phyloP scores from a whole-genome alignment of 495 filamentous ascomycete species.

The Viridothelium virens region DNA sequence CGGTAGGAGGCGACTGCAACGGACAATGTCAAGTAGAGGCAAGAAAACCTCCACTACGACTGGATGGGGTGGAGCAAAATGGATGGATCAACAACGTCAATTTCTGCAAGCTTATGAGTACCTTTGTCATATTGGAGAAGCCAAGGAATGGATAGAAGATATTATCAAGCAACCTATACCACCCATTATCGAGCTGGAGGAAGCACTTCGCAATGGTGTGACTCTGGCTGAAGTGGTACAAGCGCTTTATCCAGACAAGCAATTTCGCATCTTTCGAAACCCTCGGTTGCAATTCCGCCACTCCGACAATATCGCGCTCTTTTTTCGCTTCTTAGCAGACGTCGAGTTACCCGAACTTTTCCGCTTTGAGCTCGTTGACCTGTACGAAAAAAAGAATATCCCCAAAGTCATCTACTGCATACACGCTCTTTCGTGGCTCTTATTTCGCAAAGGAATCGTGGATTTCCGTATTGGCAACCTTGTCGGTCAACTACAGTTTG shows the following conservation, averaged over 20 bases:
- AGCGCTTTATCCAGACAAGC: constrained; percentile 59
- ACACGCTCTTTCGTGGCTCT: constrained; percentile 89
- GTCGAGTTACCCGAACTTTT: constrained; percentile 97
- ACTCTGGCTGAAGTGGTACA: constrained; percentile 96
- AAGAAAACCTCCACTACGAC: constrained; percentile 39
- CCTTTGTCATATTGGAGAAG: constrained; percentile 97
- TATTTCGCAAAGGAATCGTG: constrained; percentile 89
- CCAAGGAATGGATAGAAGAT: constrained; percentile 98
- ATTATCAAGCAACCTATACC: constrained; percentile 83
- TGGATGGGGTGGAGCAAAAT: constrained; percentile 80
- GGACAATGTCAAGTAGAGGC: constrained; percentile 49
- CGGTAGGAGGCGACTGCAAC: constrained; percentile 74
- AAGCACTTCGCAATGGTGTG: constrained; percentile 86
- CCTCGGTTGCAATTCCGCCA: constrained; percentile 85
- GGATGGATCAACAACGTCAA: constrained; percentile 98
- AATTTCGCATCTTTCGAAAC: constrained; percentile 68
- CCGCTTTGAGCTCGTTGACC: constrained; percentile 91
- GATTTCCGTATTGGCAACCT: constrained; percentile 97
- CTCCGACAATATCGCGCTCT: constrained; percentile 91
- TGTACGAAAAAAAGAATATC: constrained; percentile 99
- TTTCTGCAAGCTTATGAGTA: constrained; percentile 98
- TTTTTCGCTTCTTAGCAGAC: constrained; percentile 87
- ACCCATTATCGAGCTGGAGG: constrained; percentile 91
- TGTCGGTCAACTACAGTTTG: constrained; percentile 94
- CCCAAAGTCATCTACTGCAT: constrained; percentile 99